Conservation (phyloP, 225 moss, liverwort and hornwort genomes). For the Marchantia paleacea region DNA sequence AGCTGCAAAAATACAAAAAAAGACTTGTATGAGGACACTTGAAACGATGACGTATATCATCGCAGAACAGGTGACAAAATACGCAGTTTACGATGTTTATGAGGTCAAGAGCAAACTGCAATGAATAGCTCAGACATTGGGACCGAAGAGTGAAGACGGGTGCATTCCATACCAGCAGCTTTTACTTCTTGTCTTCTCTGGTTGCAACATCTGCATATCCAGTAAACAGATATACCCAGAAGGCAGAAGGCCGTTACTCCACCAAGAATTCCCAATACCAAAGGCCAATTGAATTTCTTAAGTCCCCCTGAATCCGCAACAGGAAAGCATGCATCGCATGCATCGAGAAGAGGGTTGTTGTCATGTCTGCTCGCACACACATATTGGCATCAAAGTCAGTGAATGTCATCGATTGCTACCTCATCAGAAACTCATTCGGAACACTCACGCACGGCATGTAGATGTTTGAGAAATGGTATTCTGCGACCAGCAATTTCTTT, state of each 20-base stretch:
- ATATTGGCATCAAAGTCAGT: not conserved
- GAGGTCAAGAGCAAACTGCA: not conserved
- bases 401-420: not conserved
- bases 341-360: not conserved
- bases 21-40: not conserved
- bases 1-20: not conserved
- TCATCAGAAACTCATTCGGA: not conserved
- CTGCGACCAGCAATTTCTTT: not conserved
- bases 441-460: not conserved
- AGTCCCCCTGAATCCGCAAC: not conserved
- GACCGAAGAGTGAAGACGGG: too few relatives aligned
- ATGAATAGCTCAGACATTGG: not conserved
- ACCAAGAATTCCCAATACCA: conserved; percentile 31
- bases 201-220: conserved; percentile 12
- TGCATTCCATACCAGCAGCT: conserved; percentile 8
- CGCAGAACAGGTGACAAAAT: not conserved
- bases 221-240: conserved; percentile 20
- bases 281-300: conserved; percentile 1
- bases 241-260: conserved; percentile 24
- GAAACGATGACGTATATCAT: too few relatives aligned
- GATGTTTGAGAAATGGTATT: not conserved
- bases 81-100: not conserved
- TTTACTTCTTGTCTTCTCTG: conserved; percentile 9
- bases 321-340: not conserved
- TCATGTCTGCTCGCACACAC: conserved; percentile 6